Conservation (phyloP, 352 stramenopile genomes). For the Phytophthora crassamura region DNA sequence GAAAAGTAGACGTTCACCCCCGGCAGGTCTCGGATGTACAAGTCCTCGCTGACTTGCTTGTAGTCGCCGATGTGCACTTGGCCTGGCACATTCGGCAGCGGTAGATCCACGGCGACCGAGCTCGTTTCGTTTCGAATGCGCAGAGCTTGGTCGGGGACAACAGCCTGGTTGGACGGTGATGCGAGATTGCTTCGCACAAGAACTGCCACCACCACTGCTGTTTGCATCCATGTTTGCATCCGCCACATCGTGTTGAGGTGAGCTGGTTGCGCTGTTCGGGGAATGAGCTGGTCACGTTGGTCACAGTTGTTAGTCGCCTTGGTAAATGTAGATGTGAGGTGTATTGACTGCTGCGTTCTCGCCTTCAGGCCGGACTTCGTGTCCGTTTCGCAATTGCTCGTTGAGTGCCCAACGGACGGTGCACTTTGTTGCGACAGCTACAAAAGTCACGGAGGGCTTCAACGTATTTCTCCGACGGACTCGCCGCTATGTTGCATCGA, state of each 20-base stretch:
- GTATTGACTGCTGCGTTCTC: too few relatives aligned
- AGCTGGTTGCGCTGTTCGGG: background rate
- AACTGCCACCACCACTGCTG: background rate
- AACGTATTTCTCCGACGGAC: slow-evolving; percentile 14
- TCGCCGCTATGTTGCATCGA: slow-evolving; percentile 20
- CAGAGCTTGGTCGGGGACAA: background rate
- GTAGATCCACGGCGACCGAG: slow-evolving; percentile 36
- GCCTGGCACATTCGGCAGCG: slow-evolving; percentile 24
- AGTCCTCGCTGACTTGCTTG: slow-evolving; percentile 16
- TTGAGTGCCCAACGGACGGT: too few relatives aligned
- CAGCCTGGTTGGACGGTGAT: background rate
- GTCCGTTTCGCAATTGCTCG: too few relatives aligned
- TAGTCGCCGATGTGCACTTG: slow-evolving; percentile 47
- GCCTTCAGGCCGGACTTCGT: too few relatives aligned
- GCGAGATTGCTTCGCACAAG: background rate
- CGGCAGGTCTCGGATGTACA: slow-evolving; percentile 43
- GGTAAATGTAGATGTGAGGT: too few relatives aligned
- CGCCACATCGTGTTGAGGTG: slow-evolving; percentile 2
- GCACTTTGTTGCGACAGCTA: too few relatives aligned
- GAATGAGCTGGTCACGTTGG: slow-evolving; percentile 23
- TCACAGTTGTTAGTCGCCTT: too few relatives aligned
- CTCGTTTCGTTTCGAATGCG: background rate
- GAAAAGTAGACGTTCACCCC: slow-evolving; percentile 46
- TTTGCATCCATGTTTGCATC: slow-evolving; percentile 14
- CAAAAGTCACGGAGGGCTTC: background rate